Conservation (phyloP, 306 rosid species). For the Delonix regia region DNA sequence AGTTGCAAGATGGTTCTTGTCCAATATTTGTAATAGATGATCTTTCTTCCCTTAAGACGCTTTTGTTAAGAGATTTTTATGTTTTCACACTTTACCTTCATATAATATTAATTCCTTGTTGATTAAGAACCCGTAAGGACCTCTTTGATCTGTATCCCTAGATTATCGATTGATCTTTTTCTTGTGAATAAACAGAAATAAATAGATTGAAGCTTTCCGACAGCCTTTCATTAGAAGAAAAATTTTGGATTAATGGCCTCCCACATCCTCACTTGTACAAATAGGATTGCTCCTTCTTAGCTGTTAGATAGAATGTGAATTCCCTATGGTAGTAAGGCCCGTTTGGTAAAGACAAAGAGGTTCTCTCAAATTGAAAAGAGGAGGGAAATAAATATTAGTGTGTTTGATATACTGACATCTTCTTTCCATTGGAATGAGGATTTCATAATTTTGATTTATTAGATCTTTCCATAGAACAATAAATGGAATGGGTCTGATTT, state of each 20-base stretch:
- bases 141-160: background rate
- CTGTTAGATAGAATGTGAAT: background rate
- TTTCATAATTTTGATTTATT: too few relatives aligned
- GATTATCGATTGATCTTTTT: background rate
- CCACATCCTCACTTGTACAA: background rate
- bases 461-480: too few relatives aligned
- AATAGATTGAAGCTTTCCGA: background rate
- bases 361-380: too few relatives aligned
- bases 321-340: too few relatives aligned
- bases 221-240: background rate
- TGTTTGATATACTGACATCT: too few relatives aligned
- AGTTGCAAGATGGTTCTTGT: background rate
- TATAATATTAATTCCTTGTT: background rate
- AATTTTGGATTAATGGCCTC: background rate
- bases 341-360: too few relatives aligned
- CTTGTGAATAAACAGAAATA: background rate
- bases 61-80: background rate
- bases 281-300: background rate
- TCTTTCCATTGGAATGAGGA: too few relatives aligned
- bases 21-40: background rate
- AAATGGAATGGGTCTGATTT: too few relatives aligned
- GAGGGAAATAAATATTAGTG: too few relatives aligned
- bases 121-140: constrained; percentile 11
- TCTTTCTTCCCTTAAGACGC: background rate
- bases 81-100: background rate